phyloP scores from a whole-genome alignment of 805 yeast genomes.

The Myxozyma kluyveri region DNA sequence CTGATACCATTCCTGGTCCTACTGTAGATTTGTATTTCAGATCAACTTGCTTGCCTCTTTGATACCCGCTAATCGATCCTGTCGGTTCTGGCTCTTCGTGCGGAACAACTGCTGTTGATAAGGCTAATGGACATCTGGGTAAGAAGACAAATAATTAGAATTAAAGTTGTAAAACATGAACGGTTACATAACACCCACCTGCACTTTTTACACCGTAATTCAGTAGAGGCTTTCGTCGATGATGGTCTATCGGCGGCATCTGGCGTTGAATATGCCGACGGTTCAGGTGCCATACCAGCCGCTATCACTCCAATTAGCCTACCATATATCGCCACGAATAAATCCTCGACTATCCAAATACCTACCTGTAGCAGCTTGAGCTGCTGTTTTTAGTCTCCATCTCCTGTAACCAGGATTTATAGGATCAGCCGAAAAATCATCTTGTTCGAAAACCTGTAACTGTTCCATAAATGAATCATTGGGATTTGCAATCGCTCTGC shows the following conservation, averaged over 20 bases:
- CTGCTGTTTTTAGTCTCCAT: conserved; percentile 39
- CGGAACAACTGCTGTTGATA: conserved; percentile 63
- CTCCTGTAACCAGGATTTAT: conserved; percentile 41
- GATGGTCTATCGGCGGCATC: conserved; percentile 28
- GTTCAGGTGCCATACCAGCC: conserved; percentile 31
- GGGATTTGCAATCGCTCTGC: conserved; percentile 60
- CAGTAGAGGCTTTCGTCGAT: conserved; percentile 9
- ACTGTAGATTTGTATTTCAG: conserved; percentile 9
- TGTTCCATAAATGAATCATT: conserved; percentile 75
- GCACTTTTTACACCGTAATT: conserved; percentile 77
- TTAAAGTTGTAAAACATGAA: neutral
- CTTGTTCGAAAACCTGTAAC: conserved; percentile 56
- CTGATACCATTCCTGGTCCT: conserved; percentile 29
- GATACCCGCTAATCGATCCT: neutral
- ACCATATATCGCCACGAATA: neutral
- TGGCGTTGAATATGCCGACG: conserved; percentile 44
- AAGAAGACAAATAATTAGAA: no score
- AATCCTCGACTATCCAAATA: neutral
- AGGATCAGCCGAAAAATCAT: conserved; percentile 38
- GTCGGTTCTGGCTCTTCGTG: conserved; percentile 38
- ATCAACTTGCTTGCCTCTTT: neutral
- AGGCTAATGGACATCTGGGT: conserved; percentile 66
- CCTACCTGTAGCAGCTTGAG: conserved; percentile 37
- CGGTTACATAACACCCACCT: conserved; percentile 43
- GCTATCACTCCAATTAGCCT: conserved; percentile 6